These are phyloP conservation scores for Chrysophaeum taylorii DNA, from an alignment of 352 stramenopile species.

Conservation along the genomic window DNA sequence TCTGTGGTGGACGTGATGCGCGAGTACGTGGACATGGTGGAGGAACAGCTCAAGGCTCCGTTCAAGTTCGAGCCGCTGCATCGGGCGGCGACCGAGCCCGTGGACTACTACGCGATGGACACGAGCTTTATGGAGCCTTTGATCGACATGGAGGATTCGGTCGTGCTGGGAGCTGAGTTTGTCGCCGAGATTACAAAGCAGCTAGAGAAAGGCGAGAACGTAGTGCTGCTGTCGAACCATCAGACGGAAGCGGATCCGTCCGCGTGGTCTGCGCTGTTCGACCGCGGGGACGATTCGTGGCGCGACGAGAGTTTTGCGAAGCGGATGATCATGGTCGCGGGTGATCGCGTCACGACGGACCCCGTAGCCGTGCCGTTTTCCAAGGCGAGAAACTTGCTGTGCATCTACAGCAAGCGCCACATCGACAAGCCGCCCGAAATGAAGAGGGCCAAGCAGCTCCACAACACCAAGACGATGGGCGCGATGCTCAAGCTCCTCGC, in stretches of 20 bases:
- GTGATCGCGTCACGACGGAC: conserved; percentile 59
- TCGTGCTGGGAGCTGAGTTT: conserved; percentile 43
- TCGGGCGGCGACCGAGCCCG: conserved; percentile 19
- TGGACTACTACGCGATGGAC: conserved; percentile 50
- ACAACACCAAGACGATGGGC: conserved; percentile 54
- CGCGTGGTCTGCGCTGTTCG: conserved; percentile 42
- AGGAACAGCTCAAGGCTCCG: conserved; percentile 27
- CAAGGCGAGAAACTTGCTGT: conserved; percentile 57
- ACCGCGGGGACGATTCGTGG: conserved; percentile 27
- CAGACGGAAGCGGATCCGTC: conserved; percentile 57
- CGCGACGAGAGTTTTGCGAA: too few species aligned
- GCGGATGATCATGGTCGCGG: conserved; percentile 53
- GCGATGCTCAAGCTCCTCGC: conserved; percentile 48
- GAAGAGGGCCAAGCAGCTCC: conserved; percentile 44
- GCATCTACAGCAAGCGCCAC: conserved; percentile 61
- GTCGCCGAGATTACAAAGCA: conserved; percentile 40
- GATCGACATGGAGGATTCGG: conserved; percentile 41
- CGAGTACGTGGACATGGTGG: conserved; percentile 7
- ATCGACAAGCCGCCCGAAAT: conserved; percentile 55
- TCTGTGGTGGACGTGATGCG: conserved; percentile 36
- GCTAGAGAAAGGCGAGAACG: conserved; percentile 45
- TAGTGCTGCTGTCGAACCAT: conserved; percentile 58
- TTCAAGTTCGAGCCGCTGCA: conserved; percentile 6
- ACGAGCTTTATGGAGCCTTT: conserved; percentile 48
- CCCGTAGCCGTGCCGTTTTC: conserved; percentile 53